Evolutionary conservation across 495 filamentous ascomycete species (phyloP), one percentile per base, ranked within the genome.

Genomic region (Penicillium parvum): DNA sequence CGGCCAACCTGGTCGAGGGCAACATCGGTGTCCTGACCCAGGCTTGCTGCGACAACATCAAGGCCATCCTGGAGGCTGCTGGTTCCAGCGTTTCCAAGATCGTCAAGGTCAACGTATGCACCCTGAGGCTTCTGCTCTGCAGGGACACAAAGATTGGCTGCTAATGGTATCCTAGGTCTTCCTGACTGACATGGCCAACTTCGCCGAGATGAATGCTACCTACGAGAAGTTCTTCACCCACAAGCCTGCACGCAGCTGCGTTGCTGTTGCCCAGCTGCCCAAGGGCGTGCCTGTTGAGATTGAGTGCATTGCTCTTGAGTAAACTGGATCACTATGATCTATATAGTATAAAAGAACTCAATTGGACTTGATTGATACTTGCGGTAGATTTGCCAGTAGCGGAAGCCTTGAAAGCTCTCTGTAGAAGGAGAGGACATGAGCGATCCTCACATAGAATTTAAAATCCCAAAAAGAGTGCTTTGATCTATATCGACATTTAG

Each of bases 251-350:
- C 79, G 91, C 34, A 92, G 86, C 70, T 96, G 91, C 68, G 86
- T 97, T 43, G 91, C 88, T 37, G 91, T 91, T 35, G 80, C 82
- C 63, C 80, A 90, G 72, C 74, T 96, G 50, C 91, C 91, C 39
- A 95, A 95, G 79, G 84, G 81, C 25, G 90, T 90, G 35, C 79
- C 82, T 37, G 82, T 96, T 40, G 91, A 96, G 79, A 95, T 97
- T 63, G 91, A 96, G 77, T 87, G 84, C 65, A 61, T 80, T 85
- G 68, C 84, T 70, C 37, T 90, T 42, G 66, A 75, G 45, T 73
- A 60, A 55, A 59, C 45, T n/a, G n/a, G n/a, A n/a, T n/a, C n/a
- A n/a, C n/a, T n/a, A n/a, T n/a, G n/a, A n/a, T n/a, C n/a, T n/a
- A n/a, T n/a, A n/a, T 29, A 8, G 35, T 7, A 22, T 4, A 32